Evolutionary conservation across 257 asterid species (phyloP), one percentile per base, ranked within the genome.

Genomic region (Petrea volubilis): DNA sequence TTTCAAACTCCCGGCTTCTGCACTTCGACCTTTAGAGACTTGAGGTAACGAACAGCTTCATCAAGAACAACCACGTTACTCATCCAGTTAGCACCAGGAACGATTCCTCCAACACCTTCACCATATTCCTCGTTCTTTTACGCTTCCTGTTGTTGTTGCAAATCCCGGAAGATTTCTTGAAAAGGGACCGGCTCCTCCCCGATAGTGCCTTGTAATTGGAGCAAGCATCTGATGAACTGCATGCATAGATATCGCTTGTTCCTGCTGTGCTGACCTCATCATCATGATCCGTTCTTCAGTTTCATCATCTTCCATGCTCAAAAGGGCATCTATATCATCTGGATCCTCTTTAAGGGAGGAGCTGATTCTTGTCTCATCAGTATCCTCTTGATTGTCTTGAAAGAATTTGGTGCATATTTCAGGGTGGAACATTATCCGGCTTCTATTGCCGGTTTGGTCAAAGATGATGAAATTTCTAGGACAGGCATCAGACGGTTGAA

Each of bases 261-360:
- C 86, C 75, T 20, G 89, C 89, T 8, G 92, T 86, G 79, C 92
- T 86, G 69, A 83, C 77, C 81, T 59, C 84, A 46, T 84, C 89
- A 10, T 84, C 89, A 15, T 83, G 86, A 29, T 38, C 43, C 33
- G 49, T 20, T 73, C 81, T 15, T 76, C 81, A 5, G 27, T 36
- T 61, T 81, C 84, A 21, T 69, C 86, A 52, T 50, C 60, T 56
- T 84, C 89, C 23, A 68, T 46, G 75, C 89, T 82, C 74, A 86
- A 69, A 60, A 84, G 77, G 5, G 86, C 92, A 74, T 86, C 79
- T 11, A 86, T 84, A 65, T 84, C 89, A 41, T 70, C 87, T 1
- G 89, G 82, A 78, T 86, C 86, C 74, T 86, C 92, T 74, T 80
- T 64, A 28, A 66, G n/a, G 43, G 76, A 18, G 3, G 81, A 77